Evolutionary conservation across 208 protist genomes (phyloP).

Genomic region (Phytomonas francai): DNA sequence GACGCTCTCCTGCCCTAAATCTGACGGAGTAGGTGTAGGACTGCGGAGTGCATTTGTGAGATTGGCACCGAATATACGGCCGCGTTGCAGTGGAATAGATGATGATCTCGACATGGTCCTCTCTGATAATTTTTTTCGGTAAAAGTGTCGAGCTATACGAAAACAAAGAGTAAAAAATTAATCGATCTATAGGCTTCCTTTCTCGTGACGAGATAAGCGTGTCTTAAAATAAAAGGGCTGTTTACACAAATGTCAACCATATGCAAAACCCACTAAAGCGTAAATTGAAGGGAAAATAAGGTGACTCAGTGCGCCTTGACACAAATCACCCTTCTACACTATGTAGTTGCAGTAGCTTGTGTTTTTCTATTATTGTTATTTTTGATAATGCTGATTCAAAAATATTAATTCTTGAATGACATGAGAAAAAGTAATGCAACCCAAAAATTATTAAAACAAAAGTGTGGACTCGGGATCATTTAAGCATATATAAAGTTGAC

Average conservation of each 20-base stretch:
- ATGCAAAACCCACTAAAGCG: background rate
- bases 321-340: background rate
- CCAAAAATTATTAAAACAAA: slow-evolving; percentile 1
- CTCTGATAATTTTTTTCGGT: background rate
- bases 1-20: background rate
- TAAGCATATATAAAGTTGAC: background rate
- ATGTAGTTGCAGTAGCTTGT: background rate
- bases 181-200: background rate
- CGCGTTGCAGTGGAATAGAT: background rate
- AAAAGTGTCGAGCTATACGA: background rate
- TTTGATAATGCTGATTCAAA: background rate
- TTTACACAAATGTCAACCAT: background rate
- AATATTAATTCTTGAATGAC: background rate
- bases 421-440: slow-evolving; percentile 1
- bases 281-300: background rate
- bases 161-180: background rate
- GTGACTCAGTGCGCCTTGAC: background rate
- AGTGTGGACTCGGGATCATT: background rate
- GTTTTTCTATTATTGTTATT: background rate
- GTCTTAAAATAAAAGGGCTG: background rate
- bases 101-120: background rate
- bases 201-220: background rate
- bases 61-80: background rate
- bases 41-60: background rate
- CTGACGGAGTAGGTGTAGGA: background rate